phyloP scores from a whole-genome alignment of 306 rosid genomes.

The Ormosia emarginata region DNA sequence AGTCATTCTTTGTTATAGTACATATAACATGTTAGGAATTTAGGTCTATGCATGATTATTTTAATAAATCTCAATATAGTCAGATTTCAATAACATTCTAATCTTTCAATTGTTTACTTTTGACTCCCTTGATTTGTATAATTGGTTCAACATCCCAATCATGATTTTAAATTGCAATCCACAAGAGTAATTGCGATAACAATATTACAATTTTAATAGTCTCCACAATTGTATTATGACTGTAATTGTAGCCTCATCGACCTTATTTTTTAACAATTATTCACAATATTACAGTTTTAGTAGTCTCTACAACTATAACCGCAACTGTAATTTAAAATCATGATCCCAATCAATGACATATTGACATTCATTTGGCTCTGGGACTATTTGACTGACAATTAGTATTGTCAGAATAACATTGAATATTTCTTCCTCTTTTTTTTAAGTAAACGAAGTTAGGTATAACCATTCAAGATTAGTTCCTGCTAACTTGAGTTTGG shows the following conservation, averaged over 20 bases:
- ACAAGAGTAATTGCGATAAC: no score
- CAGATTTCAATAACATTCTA: not conserved
- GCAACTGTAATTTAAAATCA: no score
- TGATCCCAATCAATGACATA: not conserved
- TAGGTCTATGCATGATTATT: not conserved
- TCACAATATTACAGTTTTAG: no score
- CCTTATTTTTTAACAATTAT: no score
- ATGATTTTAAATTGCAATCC: conserved; percentile 8
- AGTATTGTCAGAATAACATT: no score
- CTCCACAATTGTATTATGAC: no score
- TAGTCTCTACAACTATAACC: no score
- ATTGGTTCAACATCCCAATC: not conserved
- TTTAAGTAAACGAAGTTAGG: not conserved
- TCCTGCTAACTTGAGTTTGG: not conserved
- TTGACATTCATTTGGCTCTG: no score
- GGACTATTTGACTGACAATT: no score
- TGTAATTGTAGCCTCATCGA: no score
- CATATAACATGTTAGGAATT: not conserved
- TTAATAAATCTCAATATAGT: not conserved
- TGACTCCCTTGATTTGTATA: not conserved
- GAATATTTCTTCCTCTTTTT: no score
- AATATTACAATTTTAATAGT: no score
- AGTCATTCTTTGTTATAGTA: not conserved
- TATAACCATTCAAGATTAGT: not conserved
- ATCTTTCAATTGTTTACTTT: not conserved